phyloP scores from a whole-genome alignment of 1,139 yeast genomes.

The Taphrina wiesneri region DNA sequence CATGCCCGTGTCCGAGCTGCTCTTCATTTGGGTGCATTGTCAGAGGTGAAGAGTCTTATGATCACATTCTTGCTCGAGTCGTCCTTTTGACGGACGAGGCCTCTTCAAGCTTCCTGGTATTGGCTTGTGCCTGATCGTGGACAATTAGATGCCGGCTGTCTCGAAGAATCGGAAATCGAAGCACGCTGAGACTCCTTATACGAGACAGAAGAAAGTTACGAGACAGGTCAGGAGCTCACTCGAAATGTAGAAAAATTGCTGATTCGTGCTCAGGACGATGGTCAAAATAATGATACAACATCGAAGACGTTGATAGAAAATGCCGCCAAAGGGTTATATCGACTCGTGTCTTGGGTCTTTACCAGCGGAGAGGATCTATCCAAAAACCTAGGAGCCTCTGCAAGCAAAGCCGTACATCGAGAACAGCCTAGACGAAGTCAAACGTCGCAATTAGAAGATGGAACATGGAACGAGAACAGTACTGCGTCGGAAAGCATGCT shows the following conservation, averaged over 20 bases:
- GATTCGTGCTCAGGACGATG: background rate
- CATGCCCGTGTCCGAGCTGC: too few relatives aligned
- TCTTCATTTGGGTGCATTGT: too few relatives aligned
- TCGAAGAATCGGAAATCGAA: constrained; percentile 1
- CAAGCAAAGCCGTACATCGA: constrained; percentile 21
- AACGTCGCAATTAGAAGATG: constrained; percentile 23
- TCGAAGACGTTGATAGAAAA: constrained; percentile 8
- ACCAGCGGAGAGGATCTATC: constrained; percentile 22
- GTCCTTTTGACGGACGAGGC: background rate
- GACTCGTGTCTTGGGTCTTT: constrained; percentile 26
- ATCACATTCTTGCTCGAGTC: background rate
- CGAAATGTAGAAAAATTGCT: background rate
- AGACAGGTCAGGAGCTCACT: background rate
- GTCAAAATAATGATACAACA: background rate
- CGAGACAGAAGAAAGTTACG: background rate
- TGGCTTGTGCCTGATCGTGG: background rate
- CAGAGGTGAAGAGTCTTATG: background rate
- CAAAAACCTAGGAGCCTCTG: constrained; percentile 7
- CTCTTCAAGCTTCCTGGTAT: background rate
- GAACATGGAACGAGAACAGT: constrained; percentile 5
- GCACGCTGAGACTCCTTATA: constrained; percentile 10
- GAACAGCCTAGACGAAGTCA: constrained; percentile 13
- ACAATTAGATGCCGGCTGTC: constrained; percentile 12
- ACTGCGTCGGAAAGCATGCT: background rate
- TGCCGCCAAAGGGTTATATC: constrained; percentile 15